phyloP scores from a whole-genome alignment of 768 basidiomycete genomes.

The Boletus speciosus region DNA sequence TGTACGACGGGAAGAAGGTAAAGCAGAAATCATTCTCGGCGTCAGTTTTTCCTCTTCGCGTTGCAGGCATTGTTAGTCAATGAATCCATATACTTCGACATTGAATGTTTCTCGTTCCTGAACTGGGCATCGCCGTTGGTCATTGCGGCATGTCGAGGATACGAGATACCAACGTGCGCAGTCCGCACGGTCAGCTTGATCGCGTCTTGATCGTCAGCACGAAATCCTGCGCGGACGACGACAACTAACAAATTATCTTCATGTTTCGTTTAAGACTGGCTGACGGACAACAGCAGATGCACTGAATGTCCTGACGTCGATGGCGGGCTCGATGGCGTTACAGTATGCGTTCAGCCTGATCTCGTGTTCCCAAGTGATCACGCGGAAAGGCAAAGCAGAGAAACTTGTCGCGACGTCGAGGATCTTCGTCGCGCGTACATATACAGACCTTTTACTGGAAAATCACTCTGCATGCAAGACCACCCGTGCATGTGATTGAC shows the following conservation, averaged over 20 bases:
- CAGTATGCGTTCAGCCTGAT: constrained; percentile 95
- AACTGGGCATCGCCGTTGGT: constrained; percentile 92
- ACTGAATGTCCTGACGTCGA: constrained; percentile 41
- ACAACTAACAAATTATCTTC: constrained; percentile 75
- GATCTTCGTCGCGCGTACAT: constrained; percentile 82
- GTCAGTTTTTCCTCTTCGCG: constrained; percentile 43
- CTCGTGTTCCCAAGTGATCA: constrained; percentile 84
- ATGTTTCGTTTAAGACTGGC: neutral
- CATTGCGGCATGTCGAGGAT: constrained; percentile 94
- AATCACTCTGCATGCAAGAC: too few relatives aligned
- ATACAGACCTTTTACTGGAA: constrained; percentile 34
- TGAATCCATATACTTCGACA: constrained; percentile 98
- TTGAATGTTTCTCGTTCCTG: constrained; percentile 98
- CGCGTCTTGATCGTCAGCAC: constrained; percentile 96
- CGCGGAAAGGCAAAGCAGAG: constrained; percentile 76
- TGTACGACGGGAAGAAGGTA: constrained; percentile 98
- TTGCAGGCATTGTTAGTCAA: constrained; percentile 79
- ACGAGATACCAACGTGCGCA: constrained; percentile 90
- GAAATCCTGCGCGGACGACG: constrained; percentile 74
- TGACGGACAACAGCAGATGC: constrained; percentile 21
- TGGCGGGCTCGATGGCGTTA: constrained; percentile 86
- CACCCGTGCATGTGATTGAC: too few relatives aligned
- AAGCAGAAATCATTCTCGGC: constrained; percentile 95
- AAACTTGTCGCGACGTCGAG: constrained; percentile 65
- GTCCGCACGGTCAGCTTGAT: constrained; percentile 93